A percentile compares a stretch with the other conserved stretches of the same genome.
These are phyloP conservation scores for Saccharomycopsis fermentans DNA, from an alignment of 805 yeast genomes.

Conservation along the genomic window DNA sequence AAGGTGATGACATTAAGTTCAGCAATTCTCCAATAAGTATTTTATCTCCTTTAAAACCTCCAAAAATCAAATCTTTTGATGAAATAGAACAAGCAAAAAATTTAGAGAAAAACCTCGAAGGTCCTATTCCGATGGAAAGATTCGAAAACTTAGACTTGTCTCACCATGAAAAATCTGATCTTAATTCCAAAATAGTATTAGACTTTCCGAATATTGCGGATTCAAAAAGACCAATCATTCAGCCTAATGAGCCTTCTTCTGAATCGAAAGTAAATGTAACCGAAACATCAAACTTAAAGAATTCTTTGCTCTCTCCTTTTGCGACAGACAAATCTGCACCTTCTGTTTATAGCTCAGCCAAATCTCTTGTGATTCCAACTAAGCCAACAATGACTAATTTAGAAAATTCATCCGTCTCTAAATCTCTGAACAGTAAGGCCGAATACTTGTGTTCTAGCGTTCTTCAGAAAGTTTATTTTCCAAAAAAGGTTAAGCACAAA, in stretches of 20 bases:
- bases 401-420: neutral
- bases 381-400: neutral
- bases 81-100: neutral
- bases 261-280: neutral
- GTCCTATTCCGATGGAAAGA: neutral
- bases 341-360: neutral
- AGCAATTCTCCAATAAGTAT: conserved; percentile 15
- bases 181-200: neutral
- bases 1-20: neutral
- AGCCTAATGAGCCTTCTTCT: neutral
- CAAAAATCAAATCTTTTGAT: conserved; percentile 14
- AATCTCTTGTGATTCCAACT: neutral
- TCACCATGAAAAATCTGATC: neutral
- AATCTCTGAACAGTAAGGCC: neutral
- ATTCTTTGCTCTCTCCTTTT: neutral
- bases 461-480: conserved; percentile 31
- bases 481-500: conserved; percentile 31
- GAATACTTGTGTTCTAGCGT: neutral
- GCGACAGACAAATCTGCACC: neutral
- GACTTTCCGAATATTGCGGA: neutral
- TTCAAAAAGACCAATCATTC: neutral
- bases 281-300: neutral
- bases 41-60: conserved; percentile 16
- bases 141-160: neutral
- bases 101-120: conserved; percentile 20